Evolutionary conservation across 2,329 filamentous ascomycete species (phyloP).

Genomic region (Sclerotinia sclerotiorum): DNA sequence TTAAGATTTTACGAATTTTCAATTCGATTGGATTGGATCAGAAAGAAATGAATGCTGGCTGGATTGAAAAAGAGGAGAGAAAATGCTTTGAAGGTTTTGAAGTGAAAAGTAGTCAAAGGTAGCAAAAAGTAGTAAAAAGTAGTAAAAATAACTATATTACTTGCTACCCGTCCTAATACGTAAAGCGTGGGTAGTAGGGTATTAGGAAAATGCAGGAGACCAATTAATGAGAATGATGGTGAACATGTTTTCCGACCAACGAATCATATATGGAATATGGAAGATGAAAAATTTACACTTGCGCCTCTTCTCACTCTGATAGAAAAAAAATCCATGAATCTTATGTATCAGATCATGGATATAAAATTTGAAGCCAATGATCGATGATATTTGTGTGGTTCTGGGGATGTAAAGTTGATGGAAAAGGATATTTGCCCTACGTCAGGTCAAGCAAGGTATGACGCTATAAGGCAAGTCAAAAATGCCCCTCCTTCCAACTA

Average conservation of each 20-base stretch:
- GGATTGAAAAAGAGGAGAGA: conserved; percentile 6
- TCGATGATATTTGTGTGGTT: neutral
- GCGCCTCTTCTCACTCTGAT: neutral
- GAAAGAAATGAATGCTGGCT: neutral
- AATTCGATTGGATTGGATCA: neutral
- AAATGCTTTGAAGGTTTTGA: neutral
- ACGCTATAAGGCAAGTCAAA: neutral
- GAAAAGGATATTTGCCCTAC: neutral
- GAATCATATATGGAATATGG: no score
- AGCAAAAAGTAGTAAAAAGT: neutral
- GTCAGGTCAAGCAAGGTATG: neutral
- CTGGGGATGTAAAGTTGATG: neutral
- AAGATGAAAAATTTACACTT: neutral
- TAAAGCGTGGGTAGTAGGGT: neutral
- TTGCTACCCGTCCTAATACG: neutral
- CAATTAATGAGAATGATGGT: neutral
- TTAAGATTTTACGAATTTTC: neutral
- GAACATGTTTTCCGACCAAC: neutral
- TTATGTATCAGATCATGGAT: neutral
- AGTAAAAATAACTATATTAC: neutral
- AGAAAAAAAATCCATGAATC: neutral
- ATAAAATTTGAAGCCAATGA: neutral
- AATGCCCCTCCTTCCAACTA: conserved; percentile 6
- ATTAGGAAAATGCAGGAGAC: neutral
- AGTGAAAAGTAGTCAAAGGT: neutral